Conservation (phyloP, 345 rosid genomes). For the Pistacia vera region DNA sequence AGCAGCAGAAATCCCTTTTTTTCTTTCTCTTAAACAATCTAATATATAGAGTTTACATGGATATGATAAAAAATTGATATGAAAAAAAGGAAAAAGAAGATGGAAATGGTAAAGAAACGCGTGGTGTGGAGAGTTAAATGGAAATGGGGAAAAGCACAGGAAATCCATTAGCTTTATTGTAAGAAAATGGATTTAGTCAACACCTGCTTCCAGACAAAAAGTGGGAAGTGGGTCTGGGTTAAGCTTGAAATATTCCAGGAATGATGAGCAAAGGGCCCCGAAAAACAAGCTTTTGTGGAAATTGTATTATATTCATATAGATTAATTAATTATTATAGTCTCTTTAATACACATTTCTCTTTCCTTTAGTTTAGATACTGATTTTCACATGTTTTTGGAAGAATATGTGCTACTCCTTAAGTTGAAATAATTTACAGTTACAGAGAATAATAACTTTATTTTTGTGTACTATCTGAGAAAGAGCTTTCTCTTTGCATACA, state of each 20-base stretch:
- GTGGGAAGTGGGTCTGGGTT: constrained; percentile 38
- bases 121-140: background rate
- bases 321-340: no score
- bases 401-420: background rate
- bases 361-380: no score
- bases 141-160: constrained; percentile 11
- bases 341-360: no score
- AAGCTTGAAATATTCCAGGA: constrained; percentile 41
- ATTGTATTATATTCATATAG: background rate
- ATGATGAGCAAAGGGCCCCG: constrained; percentile 37
- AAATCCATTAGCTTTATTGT: constrained; percentile 10
- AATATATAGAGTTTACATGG: no score
- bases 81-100: no score
- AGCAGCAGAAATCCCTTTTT: no score
- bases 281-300: constrained; percentile 8
- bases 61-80: no score
- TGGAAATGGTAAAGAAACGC: background rate
- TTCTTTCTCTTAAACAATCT: no score
- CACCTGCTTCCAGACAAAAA: constrained; percentile 55
- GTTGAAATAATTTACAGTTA: background rate
- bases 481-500: background rate
- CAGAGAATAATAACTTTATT: background rate
- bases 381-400: background rate
- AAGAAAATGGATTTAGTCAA: constrained; percentile 27
- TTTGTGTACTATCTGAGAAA: background rate